Evolutionary conservation across 1,284 basidiomycete species (phyloP), one percentile per base, ranked within the genome.

Genomic region (Boletellus sp.): DNA sequence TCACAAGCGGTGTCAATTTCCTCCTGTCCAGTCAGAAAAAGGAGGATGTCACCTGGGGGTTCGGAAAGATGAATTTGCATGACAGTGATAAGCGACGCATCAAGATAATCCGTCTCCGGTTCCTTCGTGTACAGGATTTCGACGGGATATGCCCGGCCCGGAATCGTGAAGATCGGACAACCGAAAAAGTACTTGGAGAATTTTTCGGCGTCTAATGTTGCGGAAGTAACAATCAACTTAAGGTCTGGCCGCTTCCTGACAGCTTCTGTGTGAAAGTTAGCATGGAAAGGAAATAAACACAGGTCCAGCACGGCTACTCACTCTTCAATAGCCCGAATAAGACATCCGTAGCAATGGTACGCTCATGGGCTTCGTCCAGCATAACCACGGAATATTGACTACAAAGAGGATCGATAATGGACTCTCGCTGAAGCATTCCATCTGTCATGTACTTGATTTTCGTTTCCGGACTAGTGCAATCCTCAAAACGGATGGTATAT

Each of bases 401-500:
- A 66, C 93, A 87, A 59, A 97, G 86, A 6, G 96, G 95, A 66
- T 99, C 97, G 60, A 98, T 89, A 43, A 99, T 76, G 64, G 91
- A 93, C 76, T 99, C 96, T 74, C 96, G 83, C 67, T 97, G 91
- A 13, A 99, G 81, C 93, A 99, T 97, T 76, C 96, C 97, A 67
- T 99, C 96, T 58, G 97, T 99, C 97, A 99, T 99, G 81, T 97
- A 99, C 74, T 99, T 99, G 81, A 99, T 98, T 65, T 90, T 86
- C 12, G 96, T 99, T 71, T 98, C 97, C 0, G 96, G 93, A 64
- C 91, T 89, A 5, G 96, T 98, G 71, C 94, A 94, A 71, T 99
- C 97, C 74, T 99, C 96, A 71, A 99, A 99, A 75, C 97, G 95
- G 62, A 99, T 97, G 5, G 90, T 93, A 69, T 99, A 99, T 2